Evolutionary conservation across 2,329 filamentous ascomycete species (phyloP), one percentile per base, ranked within the genome.

Genomic region (Aspergillus proliferans): DNA sequence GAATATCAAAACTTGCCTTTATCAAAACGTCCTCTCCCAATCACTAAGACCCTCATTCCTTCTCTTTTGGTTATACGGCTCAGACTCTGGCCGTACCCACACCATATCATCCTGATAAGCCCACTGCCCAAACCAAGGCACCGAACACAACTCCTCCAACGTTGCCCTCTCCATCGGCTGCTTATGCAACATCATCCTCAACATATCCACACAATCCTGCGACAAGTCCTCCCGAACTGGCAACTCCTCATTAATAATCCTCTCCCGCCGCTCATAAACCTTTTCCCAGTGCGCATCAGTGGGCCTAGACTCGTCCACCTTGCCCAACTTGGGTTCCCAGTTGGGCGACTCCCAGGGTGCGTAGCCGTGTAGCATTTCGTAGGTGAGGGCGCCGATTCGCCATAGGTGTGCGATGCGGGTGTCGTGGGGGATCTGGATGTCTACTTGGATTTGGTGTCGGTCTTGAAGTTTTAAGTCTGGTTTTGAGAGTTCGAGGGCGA

Each of bases 341-440:
- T 52, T 15, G 21, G 51, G 53, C 12, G 54, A 48, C 40, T 67
- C 64, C 65, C 65, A 68, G 7, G 65, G 62, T 30, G 58, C 58
- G 50, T 58, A 64, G 6, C 64, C 65, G 39, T 68, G 65, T 5
- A 68, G 49, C 24, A 68, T 53, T 2, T 62, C 58, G 48, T 62
- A 67, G 9, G 61, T 46, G 2, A 63, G 47, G 4, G 52, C 54
- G 15, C 56, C 62, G 42, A 61, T 60, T 43, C 62, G 60, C 65
- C 65, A 68, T 14, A 65, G 15, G 14, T 51, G 28, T 2, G 48
- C 34, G 2, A 50, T 30, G 6, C 59, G 58, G 4, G 45, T 5
- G 36, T 67, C 64, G 28, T 58, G 48, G 14, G 45, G 44, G 9
- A 45, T 22, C 28, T 22, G 49, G 26, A 42, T 36, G 44, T 4